Base-by-base conservation (phyloP, 2,329 filamentous ascomycete species). In the Cytospora piceae region DNA sequence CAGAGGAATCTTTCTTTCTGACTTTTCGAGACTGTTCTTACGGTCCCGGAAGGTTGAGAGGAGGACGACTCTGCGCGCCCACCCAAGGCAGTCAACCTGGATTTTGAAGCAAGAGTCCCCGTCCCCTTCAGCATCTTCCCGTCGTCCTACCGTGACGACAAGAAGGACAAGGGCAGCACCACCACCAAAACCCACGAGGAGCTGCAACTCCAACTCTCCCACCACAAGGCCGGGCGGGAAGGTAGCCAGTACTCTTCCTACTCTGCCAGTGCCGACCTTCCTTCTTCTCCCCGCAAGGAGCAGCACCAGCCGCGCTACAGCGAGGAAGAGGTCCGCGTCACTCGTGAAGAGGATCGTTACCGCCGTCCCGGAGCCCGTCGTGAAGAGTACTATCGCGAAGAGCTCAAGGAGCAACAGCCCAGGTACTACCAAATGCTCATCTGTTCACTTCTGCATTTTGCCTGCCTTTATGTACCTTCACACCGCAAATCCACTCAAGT, bases 121-220 rank as follows among this genome's bases (percentile, higher is more conserved):
- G 95, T 98, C 84, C 94, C 94, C 85, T 96, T 97, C 90, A 97
- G 93, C 92, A 91, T 97, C 91, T 97, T 98, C 89, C 94, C 94
- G 86, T 97, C 93, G 82, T 92, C 93, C 83, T 98, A 97, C 88
- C 61, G 64, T 53, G 61, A 62, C 64, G 62, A 65, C 58, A 59
- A 67, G 66, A 88, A 91, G 80, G 85, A 84, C 79, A 79, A 78
- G 76, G 79, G 75, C 68, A 84, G 85, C 80, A 84, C 82, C 77
- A 81, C 75, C 70, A 82, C 75, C 79, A 63, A 42, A 27, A 89
- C 88, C 77, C 88, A 93, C 88, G 89, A 94, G 89, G 92, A 97
- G 88, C 88, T 92, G 84, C 89, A 94, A 83, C 88, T 93, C 84
- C 89, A 90, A 77, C 86, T 92, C 73, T 72, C 74, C 73, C 83